Evolutionary conservation across 2,329 filamentous ascomycete genomes (phyloP), one percentile per base, ranked within the genome.

Genomic region (Aspergillus sp.): DNA sequence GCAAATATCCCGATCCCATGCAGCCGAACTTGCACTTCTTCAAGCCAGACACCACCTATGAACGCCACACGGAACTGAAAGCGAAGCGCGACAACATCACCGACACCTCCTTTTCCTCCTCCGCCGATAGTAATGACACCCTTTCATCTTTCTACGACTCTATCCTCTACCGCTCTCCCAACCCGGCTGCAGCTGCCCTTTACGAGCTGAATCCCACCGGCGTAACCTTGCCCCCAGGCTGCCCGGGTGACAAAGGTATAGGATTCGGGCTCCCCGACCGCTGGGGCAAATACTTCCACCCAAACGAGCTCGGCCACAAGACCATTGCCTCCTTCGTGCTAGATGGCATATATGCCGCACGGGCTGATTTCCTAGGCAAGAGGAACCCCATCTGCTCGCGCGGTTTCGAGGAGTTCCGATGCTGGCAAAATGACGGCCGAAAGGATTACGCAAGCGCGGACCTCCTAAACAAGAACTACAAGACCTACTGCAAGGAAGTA

Each of bases 1-100:
- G 63, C 7, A n/a, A 48, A 47, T 63, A 53, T 53, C 73, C 73
- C 7, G 74, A 77, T 57, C 55, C 62, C 2, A 57, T 66, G 2
- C 71, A 75, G 58, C 64, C 65, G 1, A 65, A 76, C 19, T 55
- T 76, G 60, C 69, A 70, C 13, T 78, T 77, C 61, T 66, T 77
- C 68, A 76, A 76, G 63, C 63, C 32, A 2, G 45, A 54, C 15
- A 65, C 63, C 19, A 19, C 36, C n/a, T 23, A 32, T 6, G 45
- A 47, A 51, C 43, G 39, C 21, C 32, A 17, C 6, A 36, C 32
- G 12, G 51, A 54, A 7, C 32, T 54, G 51, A 38, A 28, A 13
- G 30, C 28, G 36, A 54, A 39, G 23, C 45, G 45, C 8, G 45
- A 15, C 45, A 13, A 28, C 12, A 15, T 28, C 23, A 30, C 15